phyloP scores from a whole-genome alignment of 2,329 filamentous ascomycete species.

The Xylaria sp. region DNA sequence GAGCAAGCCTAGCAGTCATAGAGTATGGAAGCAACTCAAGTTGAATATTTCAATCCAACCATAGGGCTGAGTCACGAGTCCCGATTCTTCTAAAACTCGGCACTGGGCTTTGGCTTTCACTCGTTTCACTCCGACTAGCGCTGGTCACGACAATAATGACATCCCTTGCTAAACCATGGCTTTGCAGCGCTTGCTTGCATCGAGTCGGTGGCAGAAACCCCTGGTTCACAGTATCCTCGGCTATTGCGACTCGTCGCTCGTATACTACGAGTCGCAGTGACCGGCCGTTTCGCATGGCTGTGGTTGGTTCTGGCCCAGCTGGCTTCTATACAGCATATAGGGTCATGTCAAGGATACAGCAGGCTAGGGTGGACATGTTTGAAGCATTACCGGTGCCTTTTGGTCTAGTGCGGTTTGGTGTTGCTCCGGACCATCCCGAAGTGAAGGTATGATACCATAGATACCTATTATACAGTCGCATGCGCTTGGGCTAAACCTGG shows the following conservation, averaged over 20 bases:
- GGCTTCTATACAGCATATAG: constrained; percentile 94
- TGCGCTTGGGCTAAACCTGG: not conserved
- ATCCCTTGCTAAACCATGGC: constrained; percentile 36
- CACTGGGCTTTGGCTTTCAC: not conserved
- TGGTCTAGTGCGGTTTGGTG: constrained; percentile 89
- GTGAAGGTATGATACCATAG: constrained; percentile 73
- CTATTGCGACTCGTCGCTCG: constrained; percentile 25
- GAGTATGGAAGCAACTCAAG: no score
- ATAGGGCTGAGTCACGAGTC: not conserved
- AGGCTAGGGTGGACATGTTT: constrained; percentile 90
- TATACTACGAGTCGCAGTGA: constrained; percentile 41
- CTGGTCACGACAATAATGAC: constrained; percentile 29
- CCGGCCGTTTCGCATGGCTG: constrained; percentile 75
- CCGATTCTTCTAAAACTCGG: not conserved
- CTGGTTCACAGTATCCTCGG: constrained; percentile 10
- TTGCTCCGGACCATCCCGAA: constrained; percentile 98
- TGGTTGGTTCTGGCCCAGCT: constrained; percentile 92
- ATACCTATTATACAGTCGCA: not conserved
- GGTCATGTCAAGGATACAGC: constrained; percentile 75
- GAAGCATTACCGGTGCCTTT: constrained; percentile 92
- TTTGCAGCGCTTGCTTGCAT: constrained; percentile 35
- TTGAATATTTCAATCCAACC: not conserved
- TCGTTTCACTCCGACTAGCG: not conserved
- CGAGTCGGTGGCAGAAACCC: constrained; percentile 22
- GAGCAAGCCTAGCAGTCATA: no score